Evolutionary conservation across 179 eudicot genomes (phyloP), one percentile per base, ranked within the genome.

Genomic region (Beta corolliflora): DNA sequence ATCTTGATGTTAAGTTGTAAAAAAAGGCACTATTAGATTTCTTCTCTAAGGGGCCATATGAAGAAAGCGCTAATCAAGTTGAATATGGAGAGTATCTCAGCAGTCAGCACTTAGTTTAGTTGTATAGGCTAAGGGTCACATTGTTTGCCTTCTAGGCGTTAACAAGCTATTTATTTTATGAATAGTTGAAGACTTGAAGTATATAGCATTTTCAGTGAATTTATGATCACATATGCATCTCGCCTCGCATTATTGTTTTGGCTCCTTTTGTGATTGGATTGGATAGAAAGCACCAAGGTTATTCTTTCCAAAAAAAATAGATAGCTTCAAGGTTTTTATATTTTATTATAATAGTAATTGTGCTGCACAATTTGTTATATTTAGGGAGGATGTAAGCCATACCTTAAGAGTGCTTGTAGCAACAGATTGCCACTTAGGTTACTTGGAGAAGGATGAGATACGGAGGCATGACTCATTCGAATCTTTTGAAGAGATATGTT

Each of bases 361-460:
- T 46, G 61, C 69, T 46, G 14, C 7, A 44, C 56, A 14, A 36
- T 82, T n/a, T 36, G 1, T 73, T 25, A 25, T 59, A 63, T 52
- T 64, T 83, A 94, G 99, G 91, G 96, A 92, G 69, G 98, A 93
- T 78, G 12, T 55, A 13, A 81, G 90, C 75, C 77, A 88, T 84
- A 90, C 97, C 13, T 83, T 94, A 66, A 88, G 99, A 63, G 81
- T 97, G 84, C 97, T 97, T 53, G 90, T 97, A 54, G 99, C 99
- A 67, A 97, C 99, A 10, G 99, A 97, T 76, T 97, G 99, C 81
- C 99, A 97, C 84, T 87, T 97, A 60, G 99, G 98, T 11, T 97
- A 97, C 81, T 90, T 97, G 98, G 98, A 97, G 85, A 97, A 93
- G 86, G 98, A 97, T 88, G 99, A 97, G 88, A 82, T 94, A 82